Base-by-base conservation (phyloP, 2,329 filamentous ascomycete species). In the Pseudopithomyces maydicus region DNA sequence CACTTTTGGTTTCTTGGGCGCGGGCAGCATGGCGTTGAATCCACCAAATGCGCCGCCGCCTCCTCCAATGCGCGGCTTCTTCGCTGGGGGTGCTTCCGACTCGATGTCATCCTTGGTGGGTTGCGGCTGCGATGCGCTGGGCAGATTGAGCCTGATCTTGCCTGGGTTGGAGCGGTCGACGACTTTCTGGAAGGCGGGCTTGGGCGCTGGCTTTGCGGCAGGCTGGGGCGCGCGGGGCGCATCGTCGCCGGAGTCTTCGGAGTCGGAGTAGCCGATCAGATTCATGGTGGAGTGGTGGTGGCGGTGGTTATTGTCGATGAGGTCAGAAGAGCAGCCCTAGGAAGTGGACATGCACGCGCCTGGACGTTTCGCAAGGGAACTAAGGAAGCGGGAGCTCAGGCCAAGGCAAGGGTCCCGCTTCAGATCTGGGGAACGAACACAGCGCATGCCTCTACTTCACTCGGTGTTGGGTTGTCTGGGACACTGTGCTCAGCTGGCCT, bases 21-120 rank as follows among this genome's bases (percentile, higher is more conserved):
- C 83, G 2, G 94, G 94, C 19, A 98, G 82, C 64, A 97, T 87
- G 1, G 92, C 88, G 73, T 94, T 95, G 80, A 97, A 95, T 2
- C 88, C 90, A 50, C 90, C 84, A 67, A 96, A 93, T 4, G 84
- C 83, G 26, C 88, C 86, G 26, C 88, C 86, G 3, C 84, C 86
- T 2, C 84, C 84, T 7, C 81, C 83, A 1, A 85, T 85, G 48
- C 87, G 87, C 17, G 85, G 82, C 57, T 89, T 88, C 73, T 97
- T 97, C 1, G 88, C 82, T 0, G 90, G 89, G 3, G 67, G 69
- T 2, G 66, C 71, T n/a, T 70, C 71, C 10, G 62, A 81, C 23
- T 83, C 81, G 53, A 73, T 76, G 22, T 77, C 72, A 19, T 77
- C 73, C 10, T 74, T 62, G 3, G 66, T 71, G 12, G 78, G 73